Evolutionary conservation across 371 early-diverging fungal genomes (phyloP).

Genomic region (Rhizopus sp.): DNA sequence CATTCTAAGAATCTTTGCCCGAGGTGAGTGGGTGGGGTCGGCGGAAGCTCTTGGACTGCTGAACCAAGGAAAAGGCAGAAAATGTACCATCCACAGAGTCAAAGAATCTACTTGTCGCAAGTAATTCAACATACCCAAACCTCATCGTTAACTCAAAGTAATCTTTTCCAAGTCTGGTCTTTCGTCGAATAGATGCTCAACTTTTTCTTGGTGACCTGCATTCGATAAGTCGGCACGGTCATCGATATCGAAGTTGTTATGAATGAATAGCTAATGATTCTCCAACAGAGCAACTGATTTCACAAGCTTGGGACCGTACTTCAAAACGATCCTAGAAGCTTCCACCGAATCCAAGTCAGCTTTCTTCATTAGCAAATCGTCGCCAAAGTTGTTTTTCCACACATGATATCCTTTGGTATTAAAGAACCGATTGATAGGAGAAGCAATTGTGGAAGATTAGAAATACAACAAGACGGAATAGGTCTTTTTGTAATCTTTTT

Average conservation of each 20-base stretch:
- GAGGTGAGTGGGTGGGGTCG: too few species aligned
- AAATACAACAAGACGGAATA: too few species aligned
- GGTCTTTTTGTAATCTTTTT: too few species aligned
- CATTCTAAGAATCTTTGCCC: too few species aligned
- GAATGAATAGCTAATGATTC: slow-evolving; percentile 8
- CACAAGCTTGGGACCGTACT: slow-evolving; percentile 9
- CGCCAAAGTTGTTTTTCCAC: slow-evolving; percentile 7
- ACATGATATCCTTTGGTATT: slow-evolving; percentile 8
- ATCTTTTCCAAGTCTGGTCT: slow-evolving; percentile 8
- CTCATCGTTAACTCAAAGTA: slow-evolving; percentile 4
- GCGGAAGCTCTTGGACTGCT: too few species aligned
- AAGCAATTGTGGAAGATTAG: too few species aligned
- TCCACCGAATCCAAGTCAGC: slow-evolving; percentile 8
- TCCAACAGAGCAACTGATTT: slow-evolving; percentile 10
- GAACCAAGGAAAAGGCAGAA: slow-evolving; percentile 19
- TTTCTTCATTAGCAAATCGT: slow-evolving; percentile 9
- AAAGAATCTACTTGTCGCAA: slow-evolving; percentile 12
- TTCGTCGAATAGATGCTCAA: slow-evolving; percentile 5
- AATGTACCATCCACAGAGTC: slow-evolving; percentile 14
- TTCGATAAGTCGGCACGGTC: slow-evolving; percentile 4
- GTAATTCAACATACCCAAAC: slow-evolving; percentile 6
- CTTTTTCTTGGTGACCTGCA: slow-evolving; percentile 3
- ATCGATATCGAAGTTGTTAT: slow-evolving; percentile 6
- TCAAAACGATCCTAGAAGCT: slow-evolving; percentile 7
- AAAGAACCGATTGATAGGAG: slow-evolving; percentile 13